phyloP scores from a whole-genome alignment of 192 early-diverging fungal species.

The Rhizophagus prolifer region DNA sequence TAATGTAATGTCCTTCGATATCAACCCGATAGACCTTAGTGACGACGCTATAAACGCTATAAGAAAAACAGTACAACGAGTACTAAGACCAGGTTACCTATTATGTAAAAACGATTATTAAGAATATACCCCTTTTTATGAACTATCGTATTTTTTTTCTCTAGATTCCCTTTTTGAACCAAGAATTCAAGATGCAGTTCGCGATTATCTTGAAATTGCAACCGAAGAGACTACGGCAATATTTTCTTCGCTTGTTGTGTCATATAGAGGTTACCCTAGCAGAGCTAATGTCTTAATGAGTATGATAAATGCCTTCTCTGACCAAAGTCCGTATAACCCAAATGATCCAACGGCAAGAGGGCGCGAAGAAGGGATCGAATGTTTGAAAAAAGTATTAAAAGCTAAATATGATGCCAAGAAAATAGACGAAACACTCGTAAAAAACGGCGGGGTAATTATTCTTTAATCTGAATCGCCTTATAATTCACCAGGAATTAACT shows the following conservation, averaged over 20 bases:
- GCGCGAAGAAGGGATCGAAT: not conserved
- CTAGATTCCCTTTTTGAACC: not conserved
- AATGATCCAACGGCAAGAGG: not conserved
- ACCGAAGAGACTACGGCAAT: not conserved
- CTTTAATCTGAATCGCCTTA: not conserved
- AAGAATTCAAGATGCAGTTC: not conserved
- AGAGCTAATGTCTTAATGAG: not conserved
- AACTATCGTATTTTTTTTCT: too few species aligned
- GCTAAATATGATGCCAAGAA: slow-evolving; percentile 10
- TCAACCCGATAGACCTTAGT: not conserved
- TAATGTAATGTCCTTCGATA: not conserved
- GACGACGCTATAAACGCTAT: not conserved
- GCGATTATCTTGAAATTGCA: not conserved
- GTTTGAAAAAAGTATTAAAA: slow-evolving; percentile 3
- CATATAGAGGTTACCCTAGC: not conserved
- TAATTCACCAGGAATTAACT: not conserved
- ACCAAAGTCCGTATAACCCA: not conserved
- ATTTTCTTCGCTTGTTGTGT: not conserved
- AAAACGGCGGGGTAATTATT: not conserved
- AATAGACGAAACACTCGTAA: not conserved
- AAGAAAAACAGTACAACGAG: not conserved
- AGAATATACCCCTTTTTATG: too few species aligned
- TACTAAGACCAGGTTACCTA: not conserved
- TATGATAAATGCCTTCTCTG: not conserved
- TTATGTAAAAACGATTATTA: too few species aligned